Evolutionary conservation across 768 basidiomycete genomes (phyloP).

Genomic region (Boletus pseudo-olivaceus): DNA sequence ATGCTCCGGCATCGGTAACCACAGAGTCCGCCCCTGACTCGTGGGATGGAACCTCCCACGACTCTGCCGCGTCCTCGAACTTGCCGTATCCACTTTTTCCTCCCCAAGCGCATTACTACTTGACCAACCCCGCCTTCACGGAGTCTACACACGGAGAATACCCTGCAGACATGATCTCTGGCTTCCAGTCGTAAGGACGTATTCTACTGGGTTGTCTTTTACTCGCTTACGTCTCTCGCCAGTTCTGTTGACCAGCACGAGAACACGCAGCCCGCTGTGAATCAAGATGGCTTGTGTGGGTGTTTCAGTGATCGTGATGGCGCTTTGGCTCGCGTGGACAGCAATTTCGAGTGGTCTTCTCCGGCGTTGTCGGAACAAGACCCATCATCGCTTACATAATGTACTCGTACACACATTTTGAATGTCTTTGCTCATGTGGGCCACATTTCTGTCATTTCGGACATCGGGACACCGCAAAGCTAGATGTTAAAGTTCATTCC

Average conservation of each 20-base stretch:
- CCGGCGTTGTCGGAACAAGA: neutral
- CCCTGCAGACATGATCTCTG: neutral
- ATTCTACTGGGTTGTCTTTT: neutral
- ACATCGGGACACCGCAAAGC: neutral
- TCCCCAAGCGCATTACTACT: neutral
- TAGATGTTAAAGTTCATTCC: slow-evolving; percentile 3
- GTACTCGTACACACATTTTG: neutral
- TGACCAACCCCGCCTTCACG: neutral
- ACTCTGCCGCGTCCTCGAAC: slow-evolving; percentile 1
- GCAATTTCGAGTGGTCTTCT: neutral
- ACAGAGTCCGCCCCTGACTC: neutral
- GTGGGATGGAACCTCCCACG: slow-evolving; percentile 7
- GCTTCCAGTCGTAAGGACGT: slow-evolving; percentile 8
- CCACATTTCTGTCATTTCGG: slow-evolving; percentile 23
- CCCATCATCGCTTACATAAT: neutral
- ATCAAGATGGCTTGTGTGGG: slow-evolving; percentile 5
- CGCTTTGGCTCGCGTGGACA: slow-evolving; percentile 3
- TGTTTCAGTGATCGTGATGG: slow-evolving; percentile 11
- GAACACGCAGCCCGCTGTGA: slow-evolving; percentile 10
- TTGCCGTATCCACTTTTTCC: neutral
- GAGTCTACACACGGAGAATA: slow-evolving; percentile 2
- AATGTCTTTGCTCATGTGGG: slow-evolving; percentile 18
- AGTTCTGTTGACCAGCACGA: slow-evolving; percentile 7
- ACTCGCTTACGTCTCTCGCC: slow-evolving; percentile 2
- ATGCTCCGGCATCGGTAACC: neutral